phyloP scores from a whole-genome alignment of 2,329 filamentous ascomycete species.

The Teratosphaeria zuluensis region DNA sequence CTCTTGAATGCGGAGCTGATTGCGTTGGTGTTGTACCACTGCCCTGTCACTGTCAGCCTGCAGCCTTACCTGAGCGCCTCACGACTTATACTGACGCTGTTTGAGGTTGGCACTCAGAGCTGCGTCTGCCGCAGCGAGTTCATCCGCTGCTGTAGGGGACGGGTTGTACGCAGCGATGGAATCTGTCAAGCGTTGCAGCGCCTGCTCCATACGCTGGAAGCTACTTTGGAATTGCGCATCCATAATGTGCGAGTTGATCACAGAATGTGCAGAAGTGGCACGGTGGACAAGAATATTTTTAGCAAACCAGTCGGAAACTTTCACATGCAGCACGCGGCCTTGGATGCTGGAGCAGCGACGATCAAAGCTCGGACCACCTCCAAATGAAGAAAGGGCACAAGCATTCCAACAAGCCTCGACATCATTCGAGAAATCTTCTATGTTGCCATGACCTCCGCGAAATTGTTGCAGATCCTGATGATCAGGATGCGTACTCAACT shows the following conservation, averaged over 20 bases:
- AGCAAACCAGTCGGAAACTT: not conserved
- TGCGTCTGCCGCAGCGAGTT: slow-evolving; percentile 61
- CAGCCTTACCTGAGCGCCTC: not conserved
- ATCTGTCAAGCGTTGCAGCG: slow-evolving; percentile 59
- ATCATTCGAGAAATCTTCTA: too few relatives aligned
- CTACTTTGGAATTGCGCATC: slow-evolving; percentile 32
- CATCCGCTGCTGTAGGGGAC: slow-evolving; percentile 54
- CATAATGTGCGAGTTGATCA: slow-evolving; percentile 22
- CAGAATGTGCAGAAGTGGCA: not conserved
- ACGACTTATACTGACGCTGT: slow-evolving; percentile 41
- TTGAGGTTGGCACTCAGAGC: slow-evolving; percentile 57
- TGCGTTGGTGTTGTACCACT: slow-evolving; percentile 66
- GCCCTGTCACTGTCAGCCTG: not conserved
- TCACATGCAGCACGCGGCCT: not conserved
- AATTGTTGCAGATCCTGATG: too few relatives aligned
- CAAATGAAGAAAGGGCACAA: not conserved
- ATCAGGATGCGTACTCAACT: too few relatives aligned
- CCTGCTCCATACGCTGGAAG: slow-evolving; percentile 38
- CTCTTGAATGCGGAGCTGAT: slow-evolving; percentile 57
- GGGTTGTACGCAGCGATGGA: slow-evolving; percentile 78
- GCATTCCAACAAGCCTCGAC: too few relatives aligned
- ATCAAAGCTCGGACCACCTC: not conserved
- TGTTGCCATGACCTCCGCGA: too few relatives aligned
- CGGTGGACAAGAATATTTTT: not conserved
- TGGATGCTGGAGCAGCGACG: not conserved